Base-by-base conservation (phyloP, 1,284 basidiomycete species). In the Trametes polyzona region DNA sequence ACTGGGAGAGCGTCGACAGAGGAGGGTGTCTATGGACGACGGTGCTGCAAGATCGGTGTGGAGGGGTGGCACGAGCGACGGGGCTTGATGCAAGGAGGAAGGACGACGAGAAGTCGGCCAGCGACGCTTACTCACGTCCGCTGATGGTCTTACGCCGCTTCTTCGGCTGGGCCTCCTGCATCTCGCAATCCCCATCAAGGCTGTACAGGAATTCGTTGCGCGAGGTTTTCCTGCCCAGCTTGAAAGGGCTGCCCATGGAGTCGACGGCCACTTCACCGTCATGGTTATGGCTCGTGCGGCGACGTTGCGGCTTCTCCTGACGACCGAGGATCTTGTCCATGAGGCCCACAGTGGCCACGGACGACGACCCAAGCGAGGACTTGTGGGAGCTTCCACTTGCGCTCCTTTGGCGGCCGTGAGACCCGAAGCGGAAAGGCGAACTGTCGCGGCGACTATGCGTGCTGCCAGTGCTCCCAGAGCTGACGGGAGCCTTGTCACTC, bases 121-220 rank as follows among this genome's bases (percentile, higher is more conserved):
- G n/a, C n/a, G 14, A 41, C n/a, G 35, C 23, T 32, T 58, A 67
- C 37, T 65, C 58, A 35, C 57, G 60, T 7, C 63, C 67, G 46
- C 52, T 60, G 53, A 68, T 54, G 39, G 69, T 71, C 61, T 63
- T 69, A 55, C 69, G 64, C 27, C 68, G 65, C 54, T 70, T 71
- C 62, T 61, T 68, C 17, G 65, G 61, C 39, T 55, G 56, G 6
- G 54, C 40, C 11, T 64, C 64, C 23, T 52, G 46, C 63, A 66
- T 65, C 41, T 65, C 63, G 41, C 62, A 62, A 42, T 69, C 67
- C 19, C 65, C 65, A 44, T 68, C 60, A 27, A 62, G 54, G 46
- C 64, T 59, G 57, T 67, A 64, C 41, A 65, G 58, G 52, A 67
- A 64, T 36, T 65, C 65, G 37, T 56, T 61, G 26, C 68, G 57